Evolutionary conservation across 106 monocot species (phyloP).

Genomic region (Apostasia ramifera): DNA sequence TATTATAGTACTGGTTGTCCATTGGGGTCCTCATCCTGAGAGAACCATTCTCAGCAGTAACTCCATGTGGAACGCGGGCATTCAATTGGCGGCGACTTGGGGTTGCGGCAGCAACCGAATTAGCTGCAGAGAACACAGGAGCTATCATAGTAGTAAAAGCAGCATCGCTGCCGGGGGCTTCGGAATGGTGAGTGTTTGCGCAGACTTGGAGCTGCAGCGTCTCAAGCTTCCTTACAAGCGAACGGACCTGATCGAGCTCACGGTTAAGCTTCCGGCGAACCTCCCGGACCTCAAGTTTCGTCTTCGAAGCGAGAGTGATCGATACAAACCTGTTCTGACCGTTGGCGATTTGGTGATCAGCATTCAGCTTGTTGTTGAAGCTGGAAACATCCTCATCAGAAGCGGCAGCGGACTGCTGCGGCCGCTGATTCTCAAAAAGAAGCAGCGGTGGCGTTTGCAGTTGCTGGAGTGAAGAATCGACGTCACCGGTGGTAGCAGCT

Average conservation of each 20-base stretch:
- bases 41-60: conserved; percentile 12
- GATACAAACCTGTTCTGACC: conserved; percentile 1
- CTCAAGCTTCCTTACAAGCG: conserved; percentile 15
- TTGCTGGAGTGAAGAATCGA: conserved; percentile 11
- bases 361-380: conserved; percentile 13
- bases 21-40: conserved; percentile 53
- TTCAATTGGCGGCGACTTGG: conserved; percentile 16
- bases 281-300: conserved; percentile 23
- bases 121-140: neutral
- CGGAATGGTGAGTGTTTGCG: conserved; percentile 9
- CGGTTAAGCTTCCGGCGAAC: conserved; percentile 16
- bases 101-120: neutral
- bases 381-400: conserved; percentile 33
- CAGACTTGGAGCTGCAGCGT: conserved; percentile 10
- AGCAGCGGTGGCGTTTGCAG: conserved; percentile 1
- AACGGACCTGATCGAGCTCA: conserved; percentile 39
- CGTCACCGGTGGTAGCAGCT: conserved; percentile 13
- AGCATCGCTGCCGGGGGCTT: conserved; percentile 24
- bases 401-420: neutral
- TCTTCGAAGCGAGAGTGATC: conserved; percentile 16
- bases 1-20: conserved; percentile 51
- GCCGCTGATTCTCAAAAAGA: neutral
- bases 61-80: neutral
- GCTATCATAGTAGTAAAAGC: neutral
- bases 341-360: neutral